A percentile compares a stretch with the other conserved stretches of the same genome.
Evolutionary conservation across 2,329 filamentous ascomycete genomes (phyloP).

Genomic region (Ophiosphaerella herpotricha): DNA sequence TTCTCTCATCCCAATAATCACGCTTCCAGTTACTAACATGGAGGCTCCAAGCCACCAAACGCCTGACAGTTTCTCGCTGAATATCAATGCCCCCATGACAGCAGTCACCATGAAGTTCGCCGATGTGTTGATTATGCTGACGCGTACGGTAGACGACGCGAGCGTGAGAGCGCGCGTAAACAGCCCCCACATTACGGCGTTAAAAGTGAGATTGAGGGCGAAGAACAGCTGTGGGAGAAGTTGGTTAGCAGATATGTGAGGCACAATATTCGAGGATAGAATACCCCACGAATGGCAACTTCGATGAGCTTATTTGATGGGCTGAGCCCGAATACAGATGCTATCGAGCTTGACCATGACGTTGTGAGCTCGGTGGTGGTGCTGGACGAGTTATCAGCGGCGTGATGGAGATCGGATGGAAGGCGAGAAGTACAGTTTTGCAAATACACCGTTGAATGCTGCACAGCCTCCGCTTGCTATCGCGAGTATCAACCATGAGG

Average conservation of each 20-base stretch:
- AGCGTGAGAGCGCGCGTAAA: slow-evolving; percentile 79
- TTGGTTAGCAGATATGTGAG: slow-evolving; percentile 9
- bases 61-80: slow-evolving; percentile 71
- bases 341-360: slow-evolving; percentile 56
- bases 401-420: slow-evolving; percentile 4
- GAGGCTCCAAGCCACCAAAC: slow-evolving; percentile 78
- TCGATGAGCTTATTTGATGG: slow-evolving; percentile 56
- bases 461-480: slow-evolving; percentile 77
- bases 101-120: slow-evolving; percentile 82
- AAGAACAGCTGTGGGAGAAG: slow-evolving; percentile 67
- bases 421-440: slow-evolving; percentile 68
- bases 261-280: slow-evolving; percentile 26
- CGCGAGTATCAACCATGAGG: slow-evolving; percentile 65
- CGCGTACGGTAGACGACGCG: slow-evolving; percentile 76
- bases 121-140: slow-evolving; percentile 81
- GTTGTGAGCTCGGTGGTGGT: slow-evolving; percentile 66
- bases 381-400: slow-evolving; percentile 41
- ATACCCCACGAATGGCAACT: slow-evolving; percentile 56
- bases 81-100: slow-evolving; percentile 70
- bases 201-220: slow-evolving; percentile 73
- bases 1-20: slow-evolving; percentile 75
- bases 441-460: slow-evolving; percentile 81
- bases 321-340: slow-evolving; percentile 53
- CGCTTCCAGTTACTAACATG: slow-evolving; percentile 74
- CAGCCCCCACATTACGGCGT: slow-evolving; percentile 82